phyloP scores from a whole-genome alignment of 345 rosid species.

The Eucalyptus cloeziana region DNA sequence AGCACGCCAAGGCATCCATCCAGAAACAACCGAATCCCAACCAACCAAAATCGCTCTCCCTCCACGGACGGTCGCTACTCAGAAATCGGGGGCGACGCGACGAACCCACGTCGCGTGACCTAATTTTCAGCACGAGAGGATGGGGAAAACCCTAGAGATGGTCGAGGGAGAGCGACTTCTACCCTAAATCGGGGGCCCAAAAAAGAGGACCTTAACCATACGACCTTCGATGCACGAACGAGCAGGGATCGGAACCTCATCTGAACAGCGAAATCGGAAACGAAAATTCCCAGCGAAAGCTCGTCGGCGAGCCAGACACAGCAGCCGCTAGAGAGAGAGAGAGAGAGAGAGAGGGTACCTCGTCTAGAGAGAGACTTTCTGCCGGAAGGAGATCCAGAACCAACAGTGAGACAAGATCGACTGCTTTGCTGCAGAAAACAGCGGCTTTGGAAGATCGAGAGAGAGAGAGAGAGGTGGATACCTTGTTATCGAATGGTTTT shows the following conservation, averaged over 20 bases:
- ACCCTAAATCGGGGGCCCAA: not conserved
- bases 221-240: not conserved
- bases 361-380: not conserved
- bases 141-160: not conserved
- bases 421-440: not conserved
- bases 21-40: not conserved
- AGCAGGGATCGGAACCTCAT: not conserved
- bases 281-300: rapidly evolving
- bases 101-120: not conserved
- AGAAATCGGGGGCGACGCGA: not conserved
- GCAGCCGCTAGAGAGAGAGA: not conserved
- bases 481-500: too few species aligned
- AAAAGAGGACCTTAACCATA: not conserved
- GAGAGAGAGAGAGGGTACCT: not conserved
- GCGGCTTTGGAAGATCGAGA: too few species aligned
- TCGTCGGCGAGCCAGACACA: not conserved
- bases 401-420: not conserved
- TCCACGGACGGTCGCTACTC: not conserved
- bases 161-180: not conserved
- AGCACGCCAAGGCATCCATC: not conserved
- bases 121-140: not conserved
- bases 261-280: not conserved
- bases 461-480: too few species aligned
- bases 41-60: not conserved
- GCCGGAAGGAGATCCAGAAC: not conserved